These are phyloP conservation scores for Penicillium paneum DNA, from an alignment of 2,329 filamentous ascomycete species.

Conservation along the genomic window DNA sequence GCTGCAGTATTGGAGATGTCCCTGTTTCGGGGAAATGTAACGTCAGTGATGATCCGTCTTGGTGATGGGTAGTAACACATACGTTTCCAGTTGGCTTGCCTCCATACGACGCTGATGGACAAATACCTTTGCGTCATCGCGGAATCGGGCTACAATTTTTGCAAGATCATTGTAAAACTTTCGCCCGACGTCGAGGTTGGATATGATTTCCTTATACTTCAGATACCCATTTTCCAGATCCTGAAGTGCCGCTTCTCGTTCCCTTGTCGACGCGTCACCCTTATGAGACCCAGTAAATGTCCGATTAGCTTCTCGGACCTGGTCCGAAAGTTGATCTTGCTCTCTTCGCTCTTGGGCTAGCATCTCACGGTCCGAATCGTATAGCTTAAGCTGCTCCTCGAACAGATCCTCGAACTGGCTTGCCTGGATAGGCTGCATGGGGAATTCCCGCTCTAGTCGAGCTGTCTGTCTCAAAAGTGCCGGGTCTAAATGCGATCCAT, in stretches of 20 bases:
- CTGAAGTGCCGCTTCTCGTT: constrained; percentile 83
- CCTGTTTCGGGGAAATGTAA: constrained; percentile 28
- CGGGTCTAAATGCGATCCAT: constrained; percentile 48
- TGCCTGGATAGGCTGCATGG: constrained; percentile 77
- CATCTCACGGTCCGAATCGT: constrained; percentile 72
- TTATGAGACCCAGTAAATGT: constrained; percentile 71
- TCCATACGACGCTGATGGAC: constrained; percentile 77
- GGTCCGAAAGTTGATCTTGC: constrained; percentile 67
- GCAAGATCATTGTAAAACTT: constrained; percentile 98
- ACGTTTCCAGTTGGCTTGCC: constrained; percentile 74
- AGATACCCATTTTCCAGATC: constrained; percentile 85
- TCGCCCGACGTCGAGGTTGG: constrained; percentile 82
- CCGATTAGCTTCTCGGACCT: constrained; percentile 71
- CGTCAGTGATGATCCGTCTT: constrained; percentile 3
- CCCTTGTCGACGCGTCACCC: constrained; percentile 64
- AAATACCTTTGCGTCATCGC: constrained; percentile 76
- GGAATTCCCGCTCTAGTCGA: constrained; percentile 79
- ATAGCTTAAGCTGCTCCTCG: constrained; percentile 73
- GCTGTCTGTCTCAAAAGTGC: constrained; percentile 80
- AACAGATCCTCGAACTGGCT: constrained; percentile 92
- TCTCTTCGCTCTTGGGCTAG: constrained; percentile 70
- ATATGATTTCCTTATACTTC: constrained; percentile 94
- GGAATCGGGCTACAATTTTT: constrained; percentile 78
- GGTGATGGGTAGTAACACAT: constrained; percentile 31
- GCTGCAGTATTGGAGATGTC: constrained; percentile 54